Evolutionary conservation across 306 rosid genomes (phyloP), one percentile per base, ranked within the genome.

Genomic region (Comarum palustre): DNA sequence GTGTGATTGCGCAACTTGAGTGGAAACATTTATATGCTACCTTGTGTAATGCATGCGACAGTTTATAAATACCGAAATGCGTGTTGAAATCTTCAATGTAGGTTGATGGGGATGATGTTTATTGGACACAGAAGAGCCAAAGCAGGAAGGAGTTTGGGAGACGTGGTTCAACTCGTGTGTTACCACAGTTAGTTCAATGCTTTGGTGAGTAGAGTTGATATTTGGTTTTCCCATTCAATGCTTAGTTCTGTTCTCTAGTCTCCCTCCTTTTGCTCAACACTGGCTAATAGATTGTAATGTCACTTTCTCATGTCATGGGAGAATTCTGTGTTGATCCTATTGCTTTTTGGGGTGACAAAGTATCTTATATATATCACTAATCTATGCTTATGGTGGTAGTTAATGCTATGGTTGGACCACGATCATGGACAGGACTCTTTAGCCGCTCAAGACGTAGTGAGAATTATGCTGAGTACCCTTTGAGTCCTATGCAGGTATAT

Each of bases 351-450:
- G 51, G 5, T 32, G 66, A 46, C 36, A 60, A 51, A 38, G 5
- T 17, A 9, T 83, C 58, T 76, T 61, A 29, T 29, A 76, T 69
- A 24, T 57, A 50, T 75, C 48, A 43, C 74, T 77, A 73, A 82
- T 76, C n/a, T 50, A 61, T 71, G 50, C 81, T 69, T 84, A 51
- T 84, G 79, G 72, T 66, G 76, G 85, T 79, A 94, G 97, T 90
- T 86, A 90, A 87, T 80, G 97, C 96, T 85, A 91, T 91, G 99
- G 93, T 82, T 86, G 96, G 96, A 85, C 83, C 99, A 73, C 79
- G 92, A 84, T 82, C 99, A 71, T 91, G 99, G 99, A 83, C 90
- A 75, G 96, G 89, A 88, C 84, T 94, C 78, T 88, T 91, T 80
- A 58, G 71, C 75, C 93, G 95, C 52, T 11, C 79, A 46, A 82